Evolutionary conservation across 1,284 basidiomycete species (phyloP).

Genomic region (Cryptococcus deneoformans): DNA sequence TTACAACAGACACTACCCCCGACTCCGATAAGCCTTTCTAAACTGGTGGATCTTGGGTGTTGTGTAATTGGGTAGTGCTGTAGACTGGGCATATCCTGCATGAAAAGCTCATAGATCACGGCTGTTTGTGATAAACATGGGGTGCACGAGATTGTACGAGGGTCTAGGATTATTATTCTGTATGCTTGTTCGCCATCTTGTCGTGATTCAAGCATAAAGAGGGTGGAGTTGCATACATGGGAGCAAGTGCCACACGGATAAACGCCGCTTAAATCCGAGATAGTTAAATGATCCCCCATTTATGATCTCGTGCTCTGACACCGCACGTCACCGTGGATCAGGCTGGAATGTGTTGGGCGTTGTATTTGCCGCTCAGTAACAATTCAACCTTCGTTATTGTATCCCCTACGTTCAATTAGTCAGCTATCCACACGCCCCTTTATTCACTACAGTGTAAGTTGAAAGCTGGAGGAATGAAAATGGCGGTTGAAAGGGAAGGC

Average conservation of each 20-base stretch:
- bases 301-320: background rate
- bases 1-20: slow-evolving; percentile 41
- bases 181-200: background rate
- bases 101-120: background rate
- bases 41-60: background rate
- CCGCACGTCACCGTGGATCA: slow-evolving; percentile 4
- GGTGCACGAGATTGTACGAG: background rate
- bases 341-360: too few relatives aligned
- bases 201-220: background rate
- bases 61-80: slow-evolving; percentile 1
- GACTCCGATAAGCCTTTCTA: slow-evolving; percentile 51
- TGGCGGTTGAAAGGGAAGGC: background rate
- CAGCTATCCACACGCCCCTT: background rate
- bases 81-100: slow-evolving; percentile 1
- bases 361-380: background rate
- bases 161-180: background rate
- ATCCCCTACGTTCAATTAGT: background rate
- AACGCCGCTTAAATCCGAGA: background rate
- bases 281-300: background rate
- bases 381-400: background rate
- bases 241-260: background rate
- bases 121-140: background rate
- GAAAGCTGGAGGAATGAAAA: background rate
- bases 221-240: too few relatives aligned
- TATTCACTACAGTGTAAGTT: background rate